Percentiles rank a stretch among this genome's conserved stretches.
These are phyloP conservation scores for Lobosporangium transversale DNA, from an alignment of 192 early-diverging fungal species.

Conservation along the genomic window DNA sequence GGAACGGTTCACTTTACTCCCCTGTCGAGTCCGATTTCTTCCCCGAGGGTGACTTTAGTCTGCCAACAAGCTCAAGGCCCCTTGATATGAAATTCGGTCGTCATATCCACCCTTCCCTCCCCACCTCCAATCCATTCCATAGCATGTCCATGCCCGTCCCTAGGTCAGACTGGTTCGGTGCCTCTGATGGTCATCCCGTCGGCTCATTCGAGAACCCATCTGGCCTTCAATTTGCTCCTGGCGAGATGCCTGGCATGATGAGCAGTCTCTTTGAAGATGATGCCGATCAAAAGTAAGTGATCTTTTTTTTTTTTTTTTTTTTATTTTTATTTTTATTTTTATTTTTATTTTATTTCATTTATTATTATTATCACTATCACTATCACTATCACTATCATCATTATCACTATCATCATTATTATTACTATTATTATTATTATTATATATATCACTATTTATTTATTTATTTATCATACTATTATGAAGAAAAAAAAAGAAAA, in stretches of 20 bases:
- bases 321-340: slow-evolving; percentile 9
- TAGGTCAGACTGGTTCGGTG: slow-evolving; percentile 49
- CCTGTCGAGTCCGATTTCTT: slow-evolving; percentile 45
- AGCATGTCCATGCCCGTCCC: slow-evolving; percentile 53
- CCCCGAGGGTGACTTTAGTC: slow-evolving; percentile 51
- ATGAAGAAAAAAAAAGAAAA: too few relatives aligned
- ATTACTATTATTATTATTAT: too few relatives aligned
- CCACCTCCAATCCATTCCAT: slow-evolving; percentile 28
- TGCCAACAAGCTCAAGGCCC: slow-evolving; percentile 34
- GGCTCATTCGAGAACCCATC: slow-evolving; percentile 46
- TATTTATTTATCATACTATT: too few relatives aligned
- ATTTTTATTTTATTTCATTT: too few relatives aligned
- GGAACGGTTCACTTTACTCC: slow-evolving; percentile 46
- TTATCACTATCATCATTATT: too few relatives aligned
- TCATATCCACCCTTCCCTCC: slow-evolving; percentile 38
- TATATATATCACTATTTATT: too few relatives aligned
- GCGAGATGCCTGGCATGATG: slow-evolving; percentile 53
- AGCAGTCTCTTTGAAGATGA: slow-evolving; percentile 59
- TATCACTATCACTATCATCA: too few relatives aligned
- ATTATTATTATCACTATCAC: too few relatives aligned
- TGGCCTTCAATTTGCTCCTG: slow-evolving; percentile 38
- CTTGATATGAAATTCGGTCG: slow-evolving; percentile 52
- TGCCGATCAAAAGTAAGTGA: slow-evolving; percentile 63
- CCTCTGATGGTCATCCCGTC: slow-evolving; percentile 39
- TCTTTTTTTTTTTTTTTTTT: slow-evolving; percentile 36